Evolutionary conservation across 2,329 filamentous ascomycete genomes (phyloP), one percentile per base, ranked within the genome.

Genomic region (Verticillium zaregamsianum): DNA sequence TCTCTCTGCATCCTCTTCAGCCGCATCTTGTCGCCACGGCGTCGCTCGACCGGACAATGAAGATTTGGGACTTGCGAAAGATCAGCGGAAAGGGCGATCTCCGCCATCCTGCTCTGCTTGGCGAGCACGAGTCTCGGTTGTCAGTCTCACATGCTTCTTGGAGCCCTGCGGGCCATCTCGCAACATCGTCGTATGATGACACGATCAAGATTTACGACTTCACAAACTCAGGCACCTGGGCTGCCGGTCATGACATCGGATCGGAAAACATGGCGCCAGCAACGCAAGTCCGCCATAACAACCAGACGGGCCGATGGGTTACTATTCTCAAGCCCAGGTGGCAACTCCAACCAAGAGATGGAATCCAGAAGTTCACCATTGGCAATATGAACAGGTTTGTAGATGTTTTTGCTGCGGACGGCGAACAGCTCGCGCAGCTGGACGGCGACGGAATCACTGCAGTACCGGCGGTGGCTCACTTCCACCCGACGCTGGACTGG

Each of bases 351-450:
- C 94, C 95, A 0, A 78, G 83, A 37, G 92, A 95, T 62, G 88
- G 89, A 8, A 87, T 96, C 5, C 89, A 96, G 65, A 92, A 94
- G 64, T 93, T 99, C 69, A 91, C 87, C 28, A 94, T 99, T 62
- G 95, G 92, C 1, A 99, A 98, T 68, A 98, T 98, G 95, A 97
- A 96, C 72, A 87, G 95, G 1, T 98, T 97, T 68, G 92, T 98
- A 1, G 95, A 99, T 71, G 85, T 99, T 0, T 99, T 90, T 73
- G 90, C 90, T 0, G 83, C 87, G 0, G 85, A 90, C 57, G 95
- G 95, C 0, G 89, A 92, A 69, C 94, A 98, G 73, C 78, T 99
- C 4, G 94, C 91, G 0, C 94, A 98, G 74, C 76, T 96, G 0
- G 92, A 89, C 1, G 92, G 93, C 0, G 92, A 96, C 0, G 91